Evolutionary conservation across 768 basidiomycete species (phyloP).

Genomic region (Lactifluus volemus): DNA sequence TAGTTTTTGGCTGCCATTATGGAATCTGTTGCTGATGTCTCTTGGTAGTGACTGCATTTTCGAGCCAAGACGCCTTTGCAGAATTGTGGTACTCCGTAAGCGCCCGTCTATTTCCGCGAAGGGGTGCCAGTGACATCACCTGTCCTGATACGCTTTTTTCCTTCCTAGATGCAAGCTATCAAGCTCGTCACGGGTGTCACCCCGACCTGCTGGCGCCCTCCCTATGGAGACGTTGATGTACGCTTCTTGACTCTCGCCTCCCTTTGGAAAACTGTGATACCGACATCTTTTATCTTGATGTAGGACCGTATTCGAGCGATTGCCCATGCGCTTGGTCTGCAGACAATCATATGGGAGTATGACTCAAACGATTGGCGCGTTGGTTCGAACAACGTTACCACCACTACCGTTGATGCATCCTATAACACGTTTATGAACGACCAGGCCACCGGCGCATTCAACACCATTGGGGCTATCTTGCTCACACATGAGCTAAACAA

Average conservation of each 20-base stretch:
- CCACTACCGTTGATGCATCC: conserved; percentile 4
- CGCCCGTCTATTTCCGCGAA: neutral
- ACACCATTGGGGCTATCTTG: conserved; percentile 36
- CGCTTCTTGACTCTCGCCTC: neutral
- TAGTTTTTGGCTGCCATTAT: too few relatives aligned
- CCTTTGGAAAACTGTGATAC: neutral
- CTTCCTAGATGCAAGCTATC: conserved; percentile 38
- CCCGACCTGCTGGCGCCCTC: conserved; percentile 53
- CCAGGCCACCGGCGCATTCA: conserved; percentile 2
- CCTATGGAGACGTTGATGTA: conserved; percentile 56
- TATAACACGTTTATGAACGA: conserved; percentile 9
- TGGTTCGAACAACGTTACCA: neutral
- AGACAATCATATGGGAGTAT: conserved; percentile 65
- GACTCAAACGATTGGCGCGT: conserved; percentile 62
- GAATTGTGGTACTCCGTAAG: conserved; percentile 65
- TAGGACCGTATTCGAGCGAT: conserved; percentile 64
- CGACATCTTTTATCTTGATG: neutral
- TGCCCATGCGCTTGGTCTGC: conserved; percentile 54
- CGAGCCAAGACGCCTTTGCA: conserved; percentile 61
- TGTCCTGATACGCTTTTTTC: neutral
- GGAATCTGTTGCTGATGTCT: neutral
- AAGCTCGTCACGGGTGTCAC: conserved; percentile 49
- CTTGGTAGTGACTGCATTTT: conserved; percentile 43
- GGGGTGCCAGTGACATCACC: neutral
- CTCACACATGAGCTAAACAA: conserved; percentile 53